A percentile compares a stretch with the other conserved stretches of the same genome.
phyloP scores from a whole-genome alignment of 441 rosid genomes.

The Populus hybrid region DNA sequence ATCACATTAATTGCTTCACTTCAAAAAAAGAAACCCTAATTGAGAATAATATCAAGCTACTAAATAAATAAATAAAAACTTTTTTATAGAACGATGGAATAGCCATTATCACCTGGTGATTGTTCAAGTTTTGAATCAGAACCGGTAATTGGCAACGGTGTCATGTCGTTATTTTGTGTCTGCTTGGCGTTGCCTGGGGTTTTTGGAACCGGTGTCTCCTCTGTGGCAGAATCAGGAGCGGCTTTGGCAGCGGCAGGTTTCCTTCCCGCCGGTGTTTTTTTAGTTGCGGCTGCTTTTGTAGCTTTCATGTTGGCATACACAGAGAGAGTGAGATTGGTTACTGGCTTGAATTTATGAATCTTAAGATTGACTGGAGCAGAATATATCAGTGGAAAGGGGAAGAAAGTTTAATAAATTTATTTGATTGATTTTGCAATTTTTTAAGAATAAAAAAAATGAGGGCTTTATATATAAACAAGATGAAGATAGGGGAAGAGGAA shows the following conservation, averaged over 20 bases:
- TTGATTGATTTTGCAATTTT: neutral
- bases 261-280: constrained; percentile 35
- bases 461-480: neutral
- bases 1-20: neutral
- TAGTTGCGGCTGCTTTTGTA: constrained; percentile 28
- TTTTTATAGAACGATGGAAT: neutral
- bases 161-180: constrained; percentile 21
- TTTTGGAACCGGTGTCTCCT: constrained; percentile 19
- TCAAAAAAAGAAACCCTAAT: neutral
- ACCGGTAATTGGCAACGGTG: constrained; percentile 12
- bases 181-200: constrained; percentile 27
- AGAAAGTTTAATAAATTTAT: neutral
- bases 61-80: neutral
- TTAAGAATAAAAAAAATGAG: neutral
- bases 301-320: constrained; percentile 34
- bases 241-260: constrained; percentile 24
- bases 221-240: constrained; percentile 19
- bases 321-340: neutral
- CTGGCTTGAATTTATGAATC: neutral
- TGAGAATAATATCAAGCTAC: neutral
- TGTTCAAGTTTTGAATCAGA: constrained; percentile 28
- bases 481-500: neutral
- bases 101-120: constrained; percentile 29
- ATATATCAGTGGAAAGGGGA: neutral
- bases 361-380: neutral